Base-by-base conservation (phyloP, 306 rosid genomes). In the Hippophae rhamnoides region DNA sequence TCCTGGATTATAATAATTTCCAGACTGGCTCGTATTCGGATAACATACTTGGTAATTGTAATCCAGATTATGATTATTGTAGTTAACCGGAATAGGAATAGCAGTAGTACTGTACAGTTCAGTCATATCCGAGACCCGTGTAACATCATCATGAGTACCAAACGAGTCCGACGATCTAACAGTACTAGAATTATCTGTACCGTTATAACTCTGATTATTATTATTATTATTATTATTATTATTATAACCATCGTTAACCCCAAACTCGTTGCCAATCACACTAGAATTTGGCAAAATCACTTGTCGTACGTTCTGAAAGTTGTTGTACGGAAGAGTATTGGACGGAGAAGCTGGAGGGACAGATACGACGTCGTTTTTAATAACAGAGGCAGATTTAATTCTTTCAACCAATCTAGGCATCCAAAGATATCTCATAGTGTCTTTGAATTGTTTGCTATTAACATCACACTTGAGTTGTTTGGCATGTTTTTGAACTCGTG, bases 381-480 rank as follows among this genome's bases (percentile, higher is more conserved):
- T 31, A 5, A 68, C 63, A 0, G 88, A 62, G 1, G 94, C 82
- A 1, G 94, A 88, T 68, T 93, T 93, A 55, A 93, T 93, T 47
- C 97, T 90, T 52, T 93, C 99, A 3, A 75, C 94, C 3, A 93
- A 65, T 52, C 99, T 69, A 7, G 99, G 99, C 97, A 93, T 93
- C 99, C 99, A 93, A 44, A 82, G 85, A 60, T 80, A 82, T 8
- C 99, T 90, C 97, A 93, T 82, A 77, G 89, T 74, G 74, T 93
- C 99, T 73, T 88, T 93, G 81, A 93, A 93, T 77, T 83, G 93
- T 74, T 93, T 88, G 85, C 97, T 88, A 69, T 93, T 93, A 41
- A 93, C 95, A 71, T 93, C 97, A 56, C 99, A 93, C 80, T 88
- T 93, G 9, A 93, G 97, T 68, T 93, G 97, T 53, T 93, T 93